Base-by-base conservation (phyloP, 2,329 filamentous ascomycete species). In the Aureobasidium sp. region DNA sequence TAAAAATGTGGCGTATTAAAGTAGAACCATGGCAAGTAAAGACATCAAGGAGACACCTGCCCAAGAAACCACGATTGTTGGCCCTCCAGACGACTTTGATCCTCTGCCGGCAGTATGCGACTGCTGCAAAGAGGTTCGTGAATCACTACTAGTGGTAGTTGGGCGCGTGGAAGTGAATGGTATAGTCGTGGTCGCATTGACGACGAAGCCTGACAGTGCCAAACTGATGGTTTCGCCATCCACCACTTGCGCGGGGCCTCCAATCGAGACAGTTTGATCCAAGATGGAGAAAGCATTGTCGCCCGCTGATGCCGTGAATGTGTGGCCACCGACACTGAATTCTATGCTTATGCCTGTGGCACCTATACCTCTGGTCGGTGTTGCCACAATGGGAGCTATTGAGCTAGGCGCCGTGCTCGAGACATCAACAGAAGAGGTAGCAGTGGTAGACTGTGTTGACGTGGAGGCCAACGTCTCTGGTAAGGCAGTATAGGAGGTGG, bases 161-260 rank as follows among this genome's bases (percentile, higher is more conserved):
- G 31, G 8, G 4, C 20, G 29, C 37, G 15, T 51, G 9, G 57
- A 60, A 25, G 44, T 47, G 22, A 49, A 60, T 7, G 47, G 44
- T 41, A 60, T 51, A 41, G 57, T 51, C 9, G 55, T 60, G 20
- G 55, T 61, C 11, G 44, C 56, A 37, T 55, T 57, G 37, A 63
- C 37, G 20, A 63, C 62, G 31, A 63, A 48, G 2, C 39, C 56
- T 5, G 48, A 29, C 17, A 42, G 11, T 5, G 25, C 62, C 17
- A 61, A 4, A 36, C 62, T 63, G 22, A 63, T 20, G n/a, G 62
- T 63, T 11, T 63, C 55, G 15, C 62, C 56, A 7, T 53, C 62
- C 15, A 63, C 34, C 4, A 53, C 56, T 27, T 22, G 44, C 15
- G 56, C 45, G 9, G 45, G 29, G 6, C 62, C 56, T 15, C 56